phyloP scores from a whole-genome alignment of 768 basidiomycete genomes.

The Boletellus ananas region DNA sequence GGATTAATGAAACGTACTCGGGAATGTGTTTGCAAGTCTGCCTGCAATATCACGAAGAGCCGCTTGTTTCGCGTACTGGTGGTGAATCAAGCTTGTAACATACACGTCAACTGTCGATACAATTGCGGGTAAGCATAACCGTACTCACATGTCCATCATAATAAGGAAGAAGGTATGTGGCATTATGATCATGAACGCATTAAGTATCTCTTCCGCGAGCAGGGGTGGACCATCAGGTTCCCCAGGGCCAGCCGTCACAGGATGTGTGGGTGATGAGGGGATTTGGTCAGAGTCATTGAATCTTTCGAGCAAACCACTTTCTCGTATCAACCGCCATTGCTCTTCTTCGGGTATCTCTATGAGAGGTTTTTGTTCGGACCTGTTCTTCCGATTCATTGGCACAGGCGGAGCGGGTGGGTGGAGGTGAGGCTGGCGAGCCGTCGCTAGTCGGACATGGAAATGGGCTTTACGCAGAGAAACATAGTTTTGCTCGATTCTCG shows the following conservation, averaged over 20 bases:
- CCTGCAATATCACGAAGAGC: slow-evolving; percentile 46
- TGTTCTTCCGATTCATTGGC: slow-evolving; percentile 28
- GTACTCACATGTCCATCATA: slow-evolving; percentile 80
- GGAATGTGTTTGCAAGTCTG: slow-evolving; percentile 61
- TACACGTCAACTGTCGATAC: not conserved
- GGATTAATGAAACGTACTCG: slow-evolving; percentile 52
- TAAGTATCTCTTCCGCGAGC: slow-evolving; percentile 67
- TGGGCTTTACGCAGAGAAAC: too few relatives aligned
- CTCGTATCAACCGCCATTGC: slow-evolving; percentile 70
- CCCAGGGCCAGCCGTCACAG: not conserved
- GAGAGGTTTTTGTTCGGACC: slow-evolving; percentile 13
- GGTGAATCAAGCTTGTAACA: slow-evolving; percentile 60
- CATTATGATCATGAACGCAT: slow-evolving; percentile 59
- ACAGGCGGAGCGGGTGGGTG: slow-evolving; percentile 10
- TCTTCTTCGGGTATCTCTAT: slow-evolving; percentile 67
- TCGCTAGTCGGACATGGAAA: too few relatives aligned
- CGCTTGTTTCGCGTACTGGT: slow-evolving; percentile 68
- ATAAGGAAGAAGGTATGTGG: slow-evolving; percentile 73
- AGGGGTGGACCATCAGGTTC: slow-evolving; percentile 37
- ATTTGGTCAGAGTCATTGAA: slow-evolving; percentile 16
- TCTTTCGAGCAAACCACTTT: slow-evolving; percentile 56
- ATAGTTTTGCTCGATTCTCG: too few relatives aligned
- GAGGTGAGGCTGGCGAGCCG: not conserved
- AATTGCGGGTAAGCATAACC: not conserved
- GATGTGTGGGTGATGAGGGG: slow-evolving; percentile 1